These are phyloP conservation scores for Nemania serpens DNA, from an alignment of 2,329 filamentous ascomycete genomes.

Conservation along the genomic window DNA sequence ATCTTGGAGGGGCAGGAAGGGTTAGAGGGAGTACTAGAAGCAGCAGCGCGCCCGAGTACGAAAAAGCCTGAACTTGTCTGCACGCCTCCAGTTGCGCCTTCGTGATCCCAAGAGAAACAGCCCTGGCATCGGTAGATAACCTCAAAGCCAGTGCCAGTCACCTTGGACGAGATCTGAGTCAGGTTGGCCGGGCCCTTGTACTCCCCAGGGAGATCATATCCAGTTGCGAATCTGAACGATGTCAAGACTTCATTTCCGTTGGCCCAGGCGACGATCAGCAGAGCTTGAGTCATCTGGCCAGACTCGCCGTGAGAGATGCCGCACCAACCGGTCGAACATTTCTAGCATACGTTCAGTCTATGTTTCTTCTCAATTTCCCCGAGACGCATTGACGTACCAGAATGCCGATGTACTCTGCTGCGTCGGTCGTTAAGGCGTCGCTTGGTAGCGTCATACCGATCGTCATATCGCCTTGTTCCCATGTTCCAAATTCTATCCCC, in stretches of 20 bases:
- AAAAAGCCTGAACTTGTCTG: constrained; percentile 50
- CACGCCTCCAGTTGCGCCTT: constrained; percentile 50
- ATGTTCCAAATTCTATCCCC: constrained; percentile 40
- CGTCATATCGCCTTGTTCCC: constrained; percentile 36
- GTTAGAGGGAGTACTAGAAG: constrained; percentile 48
- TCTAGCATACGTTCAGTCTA: constrained; percentile 30
- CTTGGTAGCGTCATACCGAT: constrained; percentile 38
- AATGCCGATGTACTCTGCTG: constrained; percentile 40
- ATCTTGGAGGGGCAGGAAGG: constrained; percentile 50
- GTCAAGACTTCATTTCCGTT: constrained; percentile 59
- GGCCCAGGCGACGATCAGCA: constrained; percentile 62
- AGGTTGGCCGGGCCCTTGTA: constrained; percentile 68
- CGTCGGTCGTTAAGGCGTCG: constrained; percentile 39
- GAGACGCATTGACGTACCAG: constrained; percentile 33
- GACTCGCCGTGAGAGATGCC: constrained; percentile 41
- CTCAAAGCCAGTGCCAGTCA: constrained; percentile 63
- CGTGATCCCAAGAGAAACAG: constrained; percentile 60
- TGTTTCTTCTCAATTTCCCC: neutral
- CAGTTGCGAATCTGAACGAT: constrained; percentile 61
- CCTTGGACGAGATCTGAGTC: constrained; percentile 61
- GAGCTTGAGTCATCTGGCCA: constrained; percentile 42
- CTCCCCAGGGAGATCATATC: constrained; percentile 61
- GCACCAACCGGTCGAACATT: constrained; percentile 41
- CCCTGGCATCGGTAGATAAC: constrained; percentile 67
- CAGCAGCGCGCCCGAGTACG: constrained; percentile 61